Conservation (phyloP, 148 eudicot species). For the Tetragonia tetragonoides region DNA sequence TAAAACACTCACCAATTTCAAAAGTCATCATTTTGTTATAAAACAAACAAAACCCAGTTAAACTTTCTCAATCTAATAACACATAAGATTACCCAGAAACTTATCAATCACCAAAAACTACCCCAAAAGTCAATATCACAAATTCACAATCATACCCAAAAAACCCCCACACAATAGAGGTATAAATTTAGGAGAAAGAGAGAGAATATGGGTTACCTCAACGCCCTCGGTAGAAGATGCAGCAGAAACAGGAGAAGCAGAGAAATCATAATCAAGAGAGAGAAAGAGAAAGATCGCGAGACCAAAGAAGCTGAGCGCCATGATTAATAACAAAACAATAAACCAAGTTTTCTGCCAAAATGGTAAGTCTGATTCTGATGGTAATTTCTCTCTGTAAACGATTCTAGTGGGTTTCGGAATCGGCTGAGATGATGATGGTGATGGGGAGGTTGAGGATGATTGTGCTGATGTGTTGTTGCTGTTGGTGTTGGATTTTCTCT, state of each 20-base stretch:
- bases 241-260: slow-evolving; percentile 34
- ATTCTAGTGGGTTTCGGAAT: slow-evolving; percentile 38
- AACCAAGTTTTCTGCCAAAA: slow-evolving; percentile 87
- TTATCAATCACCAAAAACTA: too few species aligned
- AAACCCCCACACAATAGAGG: too few species aligned
- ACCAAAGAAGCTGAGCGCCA: slow-evolving; percentile 70
- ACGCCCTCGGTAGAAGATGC: slow-evolving; percentile 1
- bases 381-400: slow-evolving; percentile 42
- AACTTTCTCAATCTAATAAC: too few species aligned
- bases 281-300: slow-evolving; percentile 67
- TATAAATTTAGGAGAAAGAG: background rate
- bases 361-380: slow-evolving; percentile 44
- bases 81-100: too few species aligned
- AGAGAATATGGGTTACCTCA: background rate
- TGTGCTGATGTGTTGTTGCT: slow-evolving; percentile 20
- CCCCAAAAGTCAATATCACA: too few species aligned
- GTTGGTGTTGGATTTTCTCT: slow-evolving; percentile 46
- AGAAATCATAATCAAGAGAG: slow-evolving; percentile 55
- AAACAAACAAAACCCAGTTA: too few species aligned
- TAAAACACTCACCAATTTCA: too few species aligned
- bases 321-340: slow-evolving; percentile 44
- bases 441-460: background rate
- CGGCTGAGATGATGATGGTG: slow-evolving; percentile 1
- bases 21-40: too few species aligned
- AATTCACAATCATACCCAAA: too few species aligned